Base-by-base conservation (phyloP, 345 rosid species). In the Eucalyptus melliodora region DNA sequence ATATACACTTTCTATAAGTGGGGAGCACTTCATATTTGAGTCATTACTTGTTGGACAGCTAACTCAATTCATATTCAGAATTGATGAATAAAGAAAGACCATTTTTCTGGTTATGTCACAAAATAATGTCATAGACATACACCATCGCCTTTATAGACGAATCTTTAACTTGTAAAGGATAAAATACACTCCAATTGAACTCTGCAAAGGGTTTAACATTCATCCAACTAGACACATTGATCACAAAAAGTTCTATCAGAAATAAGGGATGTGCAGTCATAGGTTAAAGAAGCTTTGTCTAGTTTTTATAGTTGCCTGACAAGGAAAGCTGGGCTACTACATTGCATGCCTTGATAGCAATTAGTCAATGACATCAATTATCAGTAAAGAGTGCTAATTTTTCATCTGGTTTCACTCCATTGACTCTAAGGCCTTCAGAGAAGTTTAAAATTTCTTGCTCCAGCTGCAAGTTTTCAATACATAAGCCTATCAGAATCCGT, bases 321-420 rank as follows among this genome's bases (percentile, higher is more conserved):
- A 62, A 62, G 69, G 69, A n/a, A 42, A 10, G 24, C 31, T 50
- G 87, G 5, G 14, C 21, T n/a, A 67, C 30, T 4, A 42, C 49
- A 40, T 50, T 50, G 51, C 55, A 67, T 59, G 96, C 99, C 99
- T 97, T 97, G 99, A 93, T 97, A 17, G 96, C 96, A 90, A 95
- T 94, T 91, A 97, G 96, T 99, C 99, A 97, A 5, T 99, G 94
- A 82, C 95, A 95, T 5, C 99, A 97, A 93, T 97, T 97, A 92
- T 97, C 99, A 86, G 99, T 97, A 91, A 95, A 97, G 88, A 97
- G 96, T 67, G 98, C 95, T 89, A 97, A 82, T 90, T 95, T 97
- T 92, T 97, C 99, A 80, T 95, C 95, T 59, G 98, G 98, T 90
- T 94, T 92, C 72, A 95, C 90, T 89, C 98, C 99, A 91, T 95